A percentile compares a stretch with the other conserved stretches of the same genome.
These are phyloP conservation scores for Centaurea solstitialis DNA, from an alignment of 129 eudicot genomes.

Conservation along the genomic window DNA sequence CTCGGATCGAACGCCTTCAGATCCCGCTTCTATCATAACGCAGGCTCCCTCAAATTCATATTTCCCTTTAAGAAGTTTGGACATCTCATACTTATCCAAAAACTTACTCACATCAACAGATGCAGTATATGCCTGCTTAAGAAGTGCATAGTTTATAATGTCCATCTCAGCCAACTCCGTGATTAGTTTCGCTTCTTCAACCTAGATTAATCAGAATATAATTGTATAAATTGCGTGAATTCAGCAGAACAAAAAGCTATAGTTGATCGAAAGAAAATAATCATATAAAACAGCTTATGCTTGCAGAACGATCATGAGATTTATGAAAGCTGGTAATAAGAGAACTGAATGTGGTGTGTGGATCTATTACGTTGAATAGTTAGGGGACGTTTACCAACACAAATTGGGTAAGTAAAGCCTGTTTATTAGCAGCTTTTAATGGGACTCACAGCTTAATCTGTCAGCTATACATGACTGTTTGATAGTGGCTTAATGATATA, in stretches of 20 bases:
- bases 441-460: neutral
- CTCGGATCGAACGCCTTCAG: constrained; percentile 62
- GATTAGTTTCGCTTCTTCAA: constrained; percentile 89
- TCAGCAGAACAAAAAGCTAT: neutral
- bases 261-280: neutral
- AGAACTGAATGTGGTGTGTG: neutral
- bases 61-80: constrained; percentile 77
- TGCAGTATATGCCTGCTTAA: constrained; percentile 77
- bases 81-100: constrained; percentile 76
- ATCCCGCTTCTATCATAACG: constrained; percentile 63
- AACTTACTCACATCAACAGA: constrained; percentile 70
- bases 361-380: neutral
- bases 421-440: neutral
- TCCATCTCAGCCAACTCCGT: constrained; percentile 79
- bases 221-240: neutral
- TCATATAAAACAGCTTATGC: neutral
- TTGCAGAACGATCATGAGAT: neutral
- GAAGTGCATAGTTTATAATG: constrained; percentile 66
- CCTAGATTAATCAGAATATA: constrained; percentile 44
- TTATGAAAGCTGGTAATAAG: neutral
- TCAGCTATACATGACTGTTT: neutral
- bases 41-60: constrained; percentile 91
- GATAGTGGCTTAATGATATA: too few relatives aligned
- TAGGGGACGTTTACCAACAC: neutral
- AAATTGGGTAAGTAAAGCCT: neutral